Conservation (phyloP, 345 rosid genomes). For the Dipteronia sinensis region DNA sequence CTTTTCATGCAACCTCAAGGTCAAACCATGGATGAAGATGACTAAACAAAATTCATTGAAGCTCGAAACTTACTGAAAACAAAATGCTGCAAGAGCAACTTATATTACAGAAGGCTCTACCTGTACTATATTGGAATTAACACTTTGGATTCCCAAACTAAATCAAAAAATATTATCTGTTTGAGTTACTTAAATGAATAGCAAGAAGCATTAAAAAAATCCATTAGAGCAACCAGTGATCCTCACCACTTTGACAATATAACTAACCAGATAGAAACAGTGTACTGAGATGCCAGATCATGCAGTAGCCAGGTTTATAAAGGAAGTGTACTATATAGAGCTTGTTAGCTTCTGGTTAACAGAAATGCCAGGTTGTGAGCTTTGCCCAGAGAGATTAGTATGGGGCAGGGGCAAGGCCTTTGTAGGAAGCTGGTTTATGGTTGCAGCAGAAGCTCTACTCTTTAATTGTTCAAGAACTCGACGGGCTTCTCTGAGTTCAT, state of each 20-base stretch:
- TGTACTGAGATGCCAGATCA: background rate
- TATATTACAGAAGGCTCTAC: background rate
- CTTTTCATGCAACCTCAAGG: background rate
- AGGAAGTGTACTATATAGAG: constrained; percentile 12
- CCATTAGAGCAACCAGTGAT: background rate
- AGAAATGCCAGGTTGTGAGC: constrained; percentile 18
- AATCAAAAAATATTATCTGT: constrained; percentile 6
- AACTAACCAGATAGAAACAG: background rate
- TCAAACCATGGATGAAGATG: background rate
- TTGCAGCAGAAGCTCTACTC: constrained; percentile 53
- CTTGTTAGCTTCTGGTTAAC: constrained; percentile 15
- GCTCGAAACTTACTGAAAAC: background rate
- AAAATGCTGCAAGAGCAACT: background rate
- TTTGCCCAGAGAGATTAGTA: constrained; percentile 25
- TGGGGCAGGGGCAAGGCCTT: constrained; percentile 55
- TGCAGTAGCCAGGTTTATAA: background rate
- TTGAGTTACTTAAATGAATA: constrained; percentile 1
- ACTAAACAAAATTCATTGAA: background rate
- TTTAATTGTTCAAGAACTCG: constrained; percentile 60
- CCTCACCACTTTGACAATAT: constrained; percentile 14
- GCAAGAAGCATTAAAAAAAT: background rate
- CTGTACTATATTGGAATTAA: background rate
- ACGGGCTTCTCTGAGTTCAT: constrained; percentile 64
- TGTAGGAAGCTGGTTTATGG: constrained; percentile 29
- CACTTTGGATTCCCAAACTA: background rate